Evolutionary conservation across 768 basidiomycete species (phyloP).

Genomic region (Lactarius trivialis): DNA sequence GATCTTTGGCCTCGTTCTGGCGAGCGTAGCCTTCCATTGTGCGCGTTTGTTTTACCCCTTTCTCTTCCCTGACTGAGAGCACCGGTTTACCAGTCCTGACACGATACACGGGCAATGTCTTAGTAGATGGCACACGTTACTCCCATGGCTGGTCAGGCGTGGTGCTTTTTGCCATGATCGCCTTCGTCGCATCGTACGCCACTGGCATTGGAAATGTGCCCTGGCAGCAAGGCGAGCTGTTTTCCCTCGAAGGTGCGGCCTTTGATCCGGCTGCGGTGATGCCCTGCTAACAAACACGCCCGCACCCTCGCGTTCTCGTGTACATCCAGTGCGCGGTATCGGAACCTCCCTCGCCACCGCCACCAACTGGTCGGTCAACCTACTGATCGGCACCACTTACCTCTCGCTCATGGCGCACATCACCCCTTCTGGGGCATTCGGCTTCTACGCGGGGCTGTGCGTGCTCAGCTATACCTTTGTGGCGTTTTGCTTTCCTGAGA

Average conservation of each 20-base stretch:
- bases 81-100: conserved; percentile 44
- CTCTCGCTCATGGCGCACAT: conserved; percentile 69
- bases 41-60: neutral
- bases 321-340: conserved; percentile 55
- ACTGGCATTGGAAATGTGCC: conserved; percentile 75
- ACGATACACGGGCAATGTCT: conserved; percentile 48
- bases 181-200: conserved; percentile 79
- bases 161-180: conserved; percentile 74
- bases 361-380: conserved; percentile 72
- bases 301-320: neutral
- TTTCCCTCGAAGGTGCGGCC: conserved; percentile 60
- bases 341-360: conserved; percentile 70
- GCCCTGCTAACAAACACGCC: neutral
- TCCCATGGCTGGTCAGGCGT: conserved; percentile 56
- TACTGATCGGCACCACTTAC: conserved; percentile 75
- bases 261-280: neutral
- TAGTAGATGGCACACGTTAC: conserved; percentile 55
- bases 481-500: conserved; percentile 69
- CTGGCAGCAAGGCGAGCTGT: conserved; percentile 85
- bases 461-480: conserved; percentile 65
- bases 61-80: neutral
- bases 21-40: conserved; percentile 63
- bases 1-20: conserved; percentile 57
- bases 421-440: conserved; percentile 70
- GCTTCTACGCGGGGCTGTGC: conserved; percentile 70